Base-by-base conservation (phyloP, 805 yeast species). In the Yarrowia sp. region DNA sequence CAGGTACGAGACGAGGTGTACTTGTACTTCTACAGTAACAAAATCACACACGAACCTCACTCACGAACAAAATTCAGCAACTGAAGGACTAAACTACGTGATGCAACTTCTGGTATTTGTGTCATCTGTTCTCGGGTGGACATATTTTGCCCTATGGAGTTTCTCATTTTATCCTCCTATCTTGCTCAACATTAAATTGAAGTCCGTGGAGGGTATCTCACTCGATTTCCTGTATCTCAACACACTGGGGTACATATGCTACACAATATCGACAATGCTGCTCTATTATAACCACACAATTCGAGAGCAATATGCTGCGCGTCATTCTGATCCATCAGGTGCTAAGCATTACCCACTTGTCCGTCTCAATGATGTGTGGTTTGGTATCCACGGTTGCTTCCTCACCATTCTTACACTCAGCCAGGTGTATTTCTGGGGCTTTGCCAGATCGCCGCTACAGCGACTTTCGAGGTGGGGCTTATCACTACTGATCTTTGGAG, bases 351-450 rank as follows among this genome's bases (percentile, higher is more conserved):
- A 64, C 66, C 85, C 85, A 1, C 68, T 80, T 22, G 74, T 82
- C 10, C 74, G 82, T 9, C 66, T 70, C 64, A 78, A 80, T 24
- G 85, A 82, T 68, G 72, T 82, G 7, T 75, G 76, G 6, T 82
- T 81, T 67, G 78, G 80, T 1, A 67, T 71, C 33, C 85, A 82
- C 71, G 83, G 84, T 6, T 67, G 78, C 54, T 30, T 76, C 1
- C 66, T 81, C 35, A 76, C 78, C 26, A 19, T 72, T 14, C 66
- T 76, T 3, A 71, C 77, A 8, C 68, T 78, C 9, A 72, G 74
- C 52, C 85, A 81, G 70, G 72, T 67, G 66, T 74, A 68, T 40
- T 56, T 74, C 21, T 73, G 77, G 72, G 76, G 76, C 7, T 80
- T 79, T 62, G 67, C 73, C 4, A 70, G 76, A 22, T 70, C 76